A percentile compares a stretch with the other conserved stretches of the same genome.
Evolutionary conservation across 768 basidiomycete genomes (phyloP).

Genomic region (Termitomyces sp.): DNA sequence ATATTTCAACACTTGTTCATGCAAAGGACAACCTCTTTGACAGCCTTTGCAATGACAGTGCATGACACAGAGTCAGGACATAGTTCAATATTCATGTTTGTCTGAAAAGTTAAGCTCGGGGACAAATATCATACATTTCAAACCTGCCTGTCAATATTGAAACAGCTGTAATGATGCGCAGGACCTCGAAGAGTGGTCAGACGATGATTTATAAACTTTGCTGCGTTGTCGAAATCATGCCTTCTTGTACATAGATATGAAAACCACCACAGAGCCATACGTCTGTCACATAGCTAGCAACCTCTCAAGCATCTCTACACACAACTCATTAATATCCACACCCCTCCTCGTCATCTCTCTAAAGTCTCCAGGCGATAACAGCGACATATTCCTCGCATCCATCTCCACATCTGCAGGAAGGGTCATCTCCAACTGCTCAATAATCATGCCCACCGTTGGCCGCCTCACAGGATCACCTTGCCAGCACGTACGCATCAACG

Average conservation of each 20-base stretch:
- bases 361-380: neutral
- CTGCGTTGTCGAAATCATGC: too few relatives aligned
- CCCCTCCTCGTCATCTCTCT: constrained; percentile 4
- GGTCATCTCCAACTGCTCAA: neutral
- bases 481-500: constrained; percentile 1
- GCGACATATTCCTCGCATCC: neutral
- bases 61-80: too few relatives aligned
- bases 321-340: neutral
- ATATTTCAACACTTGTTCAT: too few relatives aligned
- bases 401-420: neutral
- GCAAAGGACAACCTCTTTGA: too few relatives aligned
- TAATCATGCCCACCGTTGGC: neutral
- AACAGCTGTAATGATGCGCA: too few relatives aligned
- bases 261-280: neutral
- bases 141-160: too few relatives aligned
- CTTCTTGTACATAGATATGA: neutral
- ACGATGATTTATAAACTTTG: neutral
- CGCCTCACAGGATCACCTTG: neutral
- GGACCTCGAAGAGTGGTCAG: too few relatives aligned
- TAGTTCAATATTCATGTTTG: too few relatives aligned
- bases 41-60: too few relatives aligned
- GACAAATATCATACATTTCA: too few relatives aligned
- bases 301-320: neutral
- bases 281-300: neutral
- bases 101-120: too few relatives aligned